Percentiles rank a stretch among this genome's conserved stretches.
These are phyloP conservation scores for Chalara sp. DNA, from an alignment of 2,329 filamentous ascomycete species.

Conservation along the genomic window DNA sequence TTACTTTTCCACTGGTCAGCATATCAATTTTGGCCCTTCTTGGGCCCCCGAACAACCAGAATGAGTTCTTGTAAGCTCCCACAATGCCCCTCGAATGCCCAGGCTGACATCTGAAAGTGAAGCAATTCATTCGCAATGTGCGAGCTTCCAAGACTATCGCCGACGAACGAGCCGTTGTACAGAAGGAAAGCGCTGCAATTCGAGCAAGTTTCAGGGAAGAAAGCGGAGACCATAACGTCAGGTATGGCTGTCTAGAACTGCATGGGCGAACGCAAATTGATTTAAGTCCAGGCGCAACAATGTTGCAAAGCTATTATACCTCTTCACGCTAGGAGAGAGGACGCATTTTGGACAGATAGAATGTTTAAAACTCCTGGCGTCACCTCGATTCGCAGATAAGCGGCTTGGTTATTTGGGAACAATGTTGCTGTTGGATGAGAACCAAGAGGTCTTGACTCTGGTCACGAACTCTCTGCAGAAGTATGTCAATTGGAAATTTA, in stretches of 20 bases:
- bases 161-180: slow-evolving; percentile 95
- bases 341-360: slow-evolving; percentile 99
- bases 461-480: slow-evolving; percentile 98
- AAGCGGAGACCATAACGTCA: slow-evolving; percentile 82
- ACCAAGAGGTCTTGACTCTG: slow-evolving; percentile 93
- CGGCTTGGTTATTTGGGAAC: slow-evolving; percentile 91
- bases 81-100: slow-evolving; percentile 9
- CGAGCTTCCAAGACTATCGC: slow-evolving; percentile 98
- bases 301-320: slow-evolving; percentile 95
- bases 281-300: slow-evolving; percentile 74
- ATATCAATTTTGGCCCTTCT: slow-evolving; percentile 22
- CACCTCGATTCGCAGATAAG: slow-evolving; percentile 96
- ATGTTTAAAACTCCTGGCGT: slow-evolving; percentile 94
- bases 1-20: slow-evolving; percentile 11
- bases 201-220: slow-evolving; percentile 97
- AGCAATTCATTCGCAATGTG: slow-evolving; percentile 99
- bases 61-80: slow-evolving; percentile 29
- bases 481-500: slow-evolving; percentile 39
- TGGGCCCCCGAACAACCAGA: slow-evolving; percentile 22
- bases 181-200: slow-evolving; percentile 98
- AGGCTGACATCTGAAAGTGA: slow-evolving; percentile 55
- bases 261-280: background rate
- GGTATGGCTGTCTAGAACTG: slow-evolving; percentile 47
- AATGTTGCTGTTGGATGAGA: slow-evolving; percentile 93
- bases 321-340: slow-evolving; percentile 94